Percentiles rank a stretch among this genome's conserved stretches.
phyloP scores from a whole-genome alignment of 2,329 filamentous ascomycete species.

The Sporothrix protearum region DNA sequence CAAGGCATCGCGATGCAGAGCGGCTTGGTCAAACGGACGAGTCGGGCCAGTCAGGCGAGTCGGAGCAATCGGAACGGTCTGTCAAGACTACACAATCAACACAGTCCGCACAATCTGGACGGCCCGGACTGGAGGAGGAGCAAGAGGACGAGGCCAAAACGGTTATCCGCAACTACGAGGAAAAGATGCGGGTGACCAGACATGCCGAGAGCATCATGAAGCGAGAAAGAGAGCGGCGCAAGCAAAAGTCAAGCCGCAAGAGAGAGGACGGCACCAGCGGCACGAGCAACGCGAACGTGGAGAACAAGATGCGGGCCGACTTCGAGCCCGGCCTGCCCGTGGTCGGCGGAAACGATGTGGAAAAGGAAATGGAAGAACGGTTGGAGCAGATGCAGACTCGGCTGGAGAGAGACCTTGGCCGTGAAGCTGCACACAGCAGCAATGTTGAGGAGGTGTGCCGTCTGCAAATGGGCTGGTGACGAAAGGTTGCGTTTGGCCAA shows the following conservation, averaged over 20 bases:
- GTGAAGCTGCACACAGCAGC: neutral
- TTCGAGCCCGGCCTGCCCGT: neutral
- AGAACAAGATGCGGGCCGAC: neutral
- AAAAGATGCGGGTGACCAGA: neutral
- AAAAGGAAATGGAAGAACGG: neutral
- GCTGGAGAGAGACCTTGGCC: neutral
- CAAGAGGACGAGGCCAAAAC: neutral
- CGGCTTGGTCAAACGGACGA: neutral
- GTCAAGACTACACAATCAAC: neutral
- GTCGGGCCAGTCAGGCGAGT: neutral
- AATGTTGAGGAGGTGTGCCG: constrained; percentile 13
- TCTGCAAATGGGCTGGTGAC: constrained; percentile 5
- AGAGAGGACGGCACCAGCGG: neutral
- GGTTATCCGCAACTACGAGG: constrained; percentile 6
- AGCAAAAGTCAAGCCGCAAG: neutral
- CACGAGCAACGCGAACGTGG: neutral
- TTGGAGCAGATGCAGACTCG: neutral
- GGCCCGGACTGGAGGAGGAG: neutral
- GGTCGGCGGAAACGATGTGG: no score
- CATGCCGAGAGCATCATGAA: neutral
- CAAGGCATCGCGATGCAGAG: neutral
- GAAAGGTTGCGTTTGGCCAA: neutral
- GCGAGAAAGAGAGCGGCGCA: neutral
- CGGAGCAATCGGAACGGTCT: neutral
- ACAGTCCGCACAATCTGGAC: neutral